These are phyloP conservation scores for Tetrapisispora pingtungensis DNA, from an alignment of 805 yeast species.

Conservation along the genomic window DNA sequence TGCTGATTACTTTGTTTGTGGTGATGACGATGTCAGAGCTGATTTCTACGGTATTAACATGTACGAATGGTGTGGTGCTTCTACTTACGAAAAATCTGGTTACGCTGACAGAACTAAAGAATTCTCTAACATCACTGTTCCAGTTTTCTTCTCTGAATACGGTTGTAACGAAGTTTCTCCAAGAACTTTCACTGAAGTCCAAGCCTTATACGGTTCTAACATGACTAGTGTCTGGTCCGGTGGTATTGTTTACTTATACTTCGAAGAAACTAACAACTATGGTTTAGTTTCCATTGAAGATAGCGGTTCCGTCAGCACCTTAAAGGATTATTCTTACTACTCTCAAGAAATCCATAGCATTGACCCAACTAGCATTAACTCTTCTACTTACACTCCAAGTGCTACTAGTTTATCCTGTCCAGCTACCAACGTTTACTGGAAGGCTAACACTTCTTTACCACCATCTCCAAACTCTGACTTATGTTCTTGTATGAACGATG, in stretches of 20 bases:
- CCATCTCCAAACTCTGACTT: slow-evolving; percentile 62
- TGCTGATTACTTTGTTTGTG: slow-evolving; percentile 73
- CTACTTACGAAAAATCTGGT: slow-evolving; percentile 52
- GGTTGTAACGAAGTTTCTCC: slow-evolving; percentile 67
- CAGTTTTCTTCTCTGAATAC: slow-evolving; percentile 72
- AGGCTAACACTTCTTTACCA: slow-evolving; percentile 58
- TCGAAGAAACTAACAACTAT: slow-evolving; percentile 63
- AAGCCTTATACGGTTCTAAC: slow-evolving; percentile 47
- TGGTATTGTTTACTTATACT: slow-evolving; percentile 83
- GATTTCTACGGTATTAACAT: slow-evolving; percentile 83
- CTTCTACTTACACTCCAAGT: slow-evolving; percentile 32
- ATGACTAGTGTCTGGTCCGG: slow-evolving; percentile 87
- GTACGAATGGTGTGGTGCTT: slow-evolving; percentile 81
- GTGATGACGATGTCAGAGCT: slow-evolving; percentile 51
- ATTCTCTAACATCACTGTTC: slow-evolving; percentile 56
- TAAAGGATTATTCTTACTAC: slow-evolving; percentile 55
- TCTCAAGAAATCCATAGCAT: slow-evolving; percentile 46
- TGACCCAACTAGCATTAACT: slow-evolving; percentile 41
- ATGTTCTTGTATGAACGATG: slow-evolving; percentile 52
- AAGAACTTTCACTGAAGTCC: slow-evolving; percentile 65
- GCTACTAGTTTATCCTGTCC: slow-evolving; percentile 53
- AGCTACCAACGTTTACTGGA: slow-evolving; percentile 46
- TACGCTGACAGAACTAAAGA: slow-evolving; percentile 54
- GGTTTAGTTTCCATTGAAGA: slow-evolving; percentile 55
- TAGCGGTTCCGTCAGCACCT: slow-evolving; percentile 40